Evolutionary conservation across 1,284 basidiomycete genomes (phyloP), one percentile per base, ranked within the genome.

Genomic region (Cryptococcus neoformans): DNA sequence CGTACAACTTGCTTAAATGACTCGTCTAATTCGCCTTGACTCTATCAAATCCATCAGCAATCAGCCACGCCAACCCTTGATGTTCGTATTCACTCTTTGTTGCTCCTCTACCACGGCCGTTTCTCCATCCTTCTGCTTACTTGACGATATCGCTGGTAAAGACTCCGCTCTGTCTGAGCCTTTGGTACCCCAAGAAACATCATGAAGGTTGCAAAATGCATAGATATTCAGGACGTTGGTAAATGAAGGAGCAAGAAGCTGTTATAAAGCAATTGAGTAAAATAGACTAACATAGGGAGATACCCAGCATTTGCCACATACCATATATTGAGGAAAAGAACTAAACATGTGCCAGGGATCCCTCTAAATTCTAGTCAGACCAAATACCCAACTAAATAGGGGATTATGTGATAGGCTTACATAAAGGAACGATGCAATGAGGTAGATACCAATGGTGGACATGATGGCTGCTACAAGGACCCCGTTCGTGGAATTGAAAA

Each of bases 331-430:
- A 65, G 88, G 81, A 82, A 97, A 94, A 69, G 90, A 93, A n/a
- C 90, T 92, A 76, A 95, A 85, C 87, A 99, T 90, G 75, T 98
- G 94, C 94, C 94, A 97, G 6, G 94, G 94, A 78, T 98, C 94
- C 58, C 89, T 85, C 88, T 92, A n/a, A 9, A 12, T 44, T 62
- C 28, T 11, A 58, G 42, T 59, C 41, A 62, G 51, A 45, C 38
- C 17, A 40, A 39, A 5, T 36, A 16, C 8, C 6, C n/a, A 55
- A 44, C n/a, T 49, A 11, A 47, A 48, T 6, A 48, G 36, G 28
- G 3, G 8, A 44, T 2, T 44, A n/a, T n/a, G 10, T n/a, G 11
- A 51, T 48, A 34, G 14, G 80, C 89, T 79, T 64, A 93, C 90
- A 70, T 94, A 98, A 67, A 97, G 84, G 77, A 94, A 84, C 1